Evolutionary conservation across 2,329 filamentous ascomycete species (phyloP), one percentile per base, ranked within the genome.

Genomic region (Ophiosphaerella herpotricha): DNA sequence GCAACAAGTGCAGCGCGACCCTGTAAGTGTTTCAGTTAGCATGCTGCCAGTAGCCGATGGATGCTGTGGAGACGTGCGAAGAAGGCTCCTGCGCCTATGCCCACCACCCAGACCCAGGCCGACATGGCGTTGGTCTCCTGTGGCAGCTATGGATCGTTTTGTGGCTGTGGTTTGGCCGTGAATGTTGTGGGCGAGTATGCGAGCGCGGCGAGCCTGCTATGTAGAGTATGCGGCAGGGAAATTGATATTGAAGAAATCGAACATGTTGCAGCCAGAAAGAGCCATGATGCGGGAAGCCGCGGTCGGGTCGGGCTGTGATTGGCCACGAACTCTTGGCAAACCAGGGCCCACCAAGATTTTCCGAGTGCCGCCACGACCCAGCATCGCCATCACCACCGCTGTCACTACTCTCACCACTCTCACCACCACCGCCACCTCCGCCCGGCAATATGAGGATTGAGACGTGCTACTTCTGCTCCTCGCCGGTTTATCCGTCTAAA

Each of bases 1-100:
- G 94, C 94, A 67, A 97, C 89, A 34, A 96, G 83, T 66, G 92
- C 93, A 53, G 94, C 93, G 70, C 94, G 90, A 60, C 94, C 93
- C 91, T 97, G 67, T 35, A 12, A 14, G n/a, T 46, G 21, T 32
- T 50, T 51, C 4, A 5, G 41, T 56, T 29, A 55, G 45, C 18
- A 21, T 32, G 24, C 26, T 29, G 26, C 26, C 26, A 8, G 26
- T 29, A 29, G 7, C 29, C 11, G 3, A 41, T 14, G n/a, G 23
- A 7, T 45, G 24, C 4, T 14, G 9, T 41, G 43, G 39, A 52
- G 42, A 60, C 77, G 47, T 77, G 86, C 85, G 64, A 87, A 78
- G 70, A 86, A 87, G 46, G 85, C 85, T n/a, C 83, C 82, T 32
- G 83, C 83, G 49, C 84, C 85, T 51, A 86, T 78, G 51, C 85